Conservation (phyloP, 164 flowering plant species). For the Nymphaea thermarum region DNA sequence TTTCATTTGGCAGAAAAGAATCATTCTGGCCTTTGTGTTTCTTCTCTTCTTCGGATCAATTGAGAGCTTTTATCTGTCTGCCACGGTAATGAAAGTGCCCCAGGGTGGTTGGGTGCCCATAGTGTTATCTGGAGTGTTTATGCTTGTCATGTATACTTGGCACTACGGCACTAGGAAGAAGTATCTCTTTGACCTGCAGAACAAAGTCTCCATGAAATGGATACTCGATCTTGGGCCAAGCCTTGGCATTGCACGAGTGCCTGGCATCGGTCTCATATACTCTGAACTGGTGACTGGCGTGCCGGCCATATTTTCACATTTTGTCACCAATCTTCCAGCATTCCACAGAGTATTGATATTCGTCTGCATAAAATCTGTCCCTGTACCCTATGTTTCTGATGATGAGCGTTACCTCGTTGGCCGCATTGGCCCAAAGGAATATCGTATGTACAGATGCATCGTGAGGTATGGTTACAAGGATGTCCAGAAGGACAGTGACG, state of each 20-base stretch:
- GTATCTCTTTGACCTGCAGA: constrained; percentile 70
- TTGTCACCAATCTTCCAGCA: constrained; percentile 85
- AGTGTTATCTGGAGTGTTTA: constrained; percentile 49
- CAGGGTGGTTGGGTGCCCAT: constrained; percentile 92
- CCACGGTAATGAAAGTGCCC: constrained; percentile 60
- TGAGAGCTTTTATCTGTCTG: constrained; percentile 56
- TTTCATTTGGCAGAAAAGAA: constrained; percentile 61
- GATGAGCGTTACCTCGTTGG: constrained; percentile 87
- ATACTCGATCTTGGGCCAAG: constrained; percentile 77
- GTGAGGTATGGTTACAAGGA: constrained; percentile 91
- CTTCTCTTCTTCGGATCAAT: constrained; percentile 52
- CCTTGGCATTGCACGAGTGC: constrained; percentile 87
- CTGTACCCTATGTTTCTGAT: constrained; percentile 71
- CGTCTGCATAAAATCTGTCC: constrained; percentile 86
- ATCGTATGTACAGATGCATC: constrained; percentile 84
- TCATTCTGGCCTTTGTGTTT: constrained; percentile 38
- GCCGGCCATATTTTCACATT: constrained; percentile 82
- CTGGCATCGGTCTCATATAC: constrained; percentile 86
- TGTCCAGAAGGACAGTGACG: constrained; percentile 56
- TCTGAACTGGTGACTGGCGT: constrained; percentile 84
- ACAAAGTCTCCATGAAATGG: constrained; percentile 82
- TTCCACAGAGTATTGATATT: constrained; percentile 76
- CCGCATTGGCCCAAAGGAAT: constrained; percentile 70
- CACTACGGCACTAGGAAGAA: constrained; percentile 77
- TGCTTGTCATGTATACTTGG: constrained; percentile 73